phyloP scores from a whole-genome alignment of 148 eudicot genomes.

The Rhododendron molle region DNA sequence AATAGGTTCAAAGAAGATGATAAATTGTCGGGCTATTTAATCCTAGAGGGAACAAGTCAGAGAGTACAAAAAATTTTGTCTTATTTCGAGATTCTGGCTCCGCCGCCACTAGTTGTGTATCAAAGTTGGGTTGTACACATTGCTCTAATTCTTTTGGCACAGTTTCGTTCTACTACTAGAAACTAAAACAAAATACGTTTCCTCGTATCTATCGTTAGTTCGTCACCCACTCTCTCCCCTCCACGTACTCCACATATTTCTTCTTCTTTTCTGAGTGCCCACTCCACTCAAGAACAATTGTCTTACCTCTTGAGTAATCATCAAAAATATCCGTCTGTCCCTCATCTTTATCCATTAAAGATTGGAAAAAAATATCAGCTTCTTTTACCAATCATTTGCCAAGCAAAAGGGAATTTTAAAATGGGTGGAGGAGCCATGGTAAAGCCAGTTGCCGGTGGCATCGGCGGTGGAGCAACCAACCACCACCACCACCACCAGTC shows the following conservation, averaged over 20 bases:
- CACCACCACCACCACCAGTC: neutral
- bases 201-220: neutral
- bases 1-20: no score
- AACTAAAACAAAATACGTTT: neutral
- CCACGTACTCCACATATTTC: neutral
- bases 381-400: neutral
- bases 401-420: neutral
- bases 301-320: neutral
- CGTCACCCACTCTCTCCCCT: neutral
- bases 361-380: neutral
- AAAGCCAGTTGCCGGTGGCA: neutral
- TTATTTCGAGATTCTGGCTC: no score
- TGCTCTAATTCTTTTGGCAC: no score
- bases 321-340: neutral
- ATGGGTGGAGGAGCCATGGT: constrained; percentile 13
- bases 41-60: no score
- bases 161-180: no score
- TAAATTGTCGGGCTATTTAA: no score
- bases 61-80: no score
- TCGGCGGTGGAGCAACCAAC: neutral
- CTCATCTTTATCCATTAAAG: neutral
- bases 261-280: neutral
- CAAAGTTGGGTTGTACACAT: no score
- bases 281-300: neutral
- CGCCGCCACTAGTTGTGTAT: no score